phyloP scores from a whole-genome alignment of 768 basidiomycete species.

The Amanita exitialis region DNA sequence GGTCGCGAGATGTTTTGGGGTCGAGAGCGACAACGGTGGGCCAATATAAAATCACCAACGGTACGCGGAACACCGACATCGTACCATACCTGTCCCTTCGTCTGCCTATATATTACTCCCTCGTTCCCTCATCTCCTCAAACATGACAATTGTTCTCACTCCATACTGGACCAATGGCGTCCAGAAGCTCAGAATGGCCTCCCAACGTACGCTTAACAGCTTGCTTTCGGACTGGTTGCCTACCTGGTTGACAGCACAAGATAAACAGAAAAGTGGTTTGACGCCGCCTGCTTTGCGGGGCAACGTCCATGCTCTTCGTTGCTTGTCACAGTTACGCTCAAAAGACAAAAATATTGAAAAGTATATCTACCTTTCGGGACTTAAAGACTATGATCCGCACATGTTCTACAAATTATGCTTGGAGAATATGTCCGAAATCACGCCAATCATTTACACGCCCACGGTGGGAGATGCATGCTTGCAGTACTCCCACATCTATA shows the following conservation, averaged over 20 bases:
- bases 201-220: constrained; percentile 36
- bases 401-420: constrained; percentile 77
- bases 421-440: constrained; percentile 57
- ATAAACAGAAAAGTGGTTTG: constrained; percentile 41
- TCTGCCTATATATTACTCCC: constrained; percentile 5
- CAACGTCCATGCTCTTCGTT: constrained; percentile 44
- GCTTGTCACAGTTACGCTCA: constrained; percentile 61
- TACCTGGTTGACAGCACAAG: constrained; percentile 22
- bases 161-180: constrained; percentile 64
- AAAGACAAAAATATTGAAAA: constrained; percentile 72
- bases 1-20: not conserved
- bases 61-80: not conserved
- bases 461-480: constrained; percentile 88
- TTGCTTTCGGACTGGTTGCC: constrained; percentile 6
- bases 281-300: constrained; percentile 49
- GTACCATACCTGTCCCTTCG: constrained; percentile 2
- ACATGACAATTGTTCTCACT: constrained; percentile 55
- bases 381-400: constrained; percentile 61
- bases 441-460: constrained; percentile 85
- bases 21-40: not conserved
- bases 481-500: constrained; percentile 72
- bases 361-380: constrained; percentile 73
- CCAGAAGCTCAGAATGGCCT: constrained; percentile 56
- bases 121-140: not conserved
- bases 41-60: constrained; percentile 1